phyloP scores from a whole-genome alignment of 1,284 basidiomycete genomes.

The Apiotrichum montevideense region DNA sequence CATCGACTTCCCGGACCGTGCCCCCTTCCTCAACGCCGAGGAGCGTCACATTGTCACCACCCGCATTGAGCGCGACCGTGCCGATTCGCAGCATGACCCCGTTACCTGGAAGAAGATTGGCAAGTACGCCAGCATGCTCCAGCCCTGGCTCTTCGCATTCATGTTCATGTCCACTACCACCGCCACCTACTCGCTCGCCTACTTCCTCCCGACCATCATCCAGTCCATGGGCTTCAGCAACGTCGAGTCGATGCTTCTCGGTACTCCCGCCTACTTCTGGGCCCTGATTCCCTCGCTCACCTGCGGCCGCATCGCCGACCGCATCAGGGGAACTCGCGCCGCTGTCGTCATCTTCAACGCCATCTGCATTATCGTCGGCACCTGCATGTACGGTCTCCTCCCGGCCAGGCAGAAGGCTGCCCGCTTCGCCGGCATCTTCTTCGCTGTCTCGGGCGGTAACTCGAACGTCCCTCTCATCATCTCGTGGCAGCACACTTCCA shows the following conservation, averaged over 20 bases:
- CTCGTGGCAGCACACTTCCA: conserved; percentile 45
- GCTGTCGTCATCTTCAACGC: conserved; percentile 1
- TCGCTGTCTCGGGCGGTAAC: conserved; percentile 37
- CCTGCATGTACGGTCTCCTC: conserved; percentile 4
- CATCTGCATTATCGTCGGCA: conserved; percentile 4
- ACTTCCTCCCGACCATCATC: conserved; percentile 47
- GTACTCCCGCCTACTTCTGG: conserved; percentile 46
- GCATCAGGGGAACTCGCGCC: conserved; percentile 3
- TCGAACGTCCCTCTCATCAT: conserved; percentile 36
- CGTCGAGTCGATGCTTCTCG: conserved; percentile 35
- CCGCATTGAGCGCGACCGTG: conserved; percentile 18
- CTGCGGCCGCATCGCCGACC: conserved; percentile 42
- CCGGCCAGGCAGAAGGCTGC: background rate
- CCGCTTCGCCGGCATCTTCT: conserved; percentile 13
- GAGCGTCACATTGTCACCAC: conserved; percentile 7
- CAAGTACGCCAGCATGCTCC: conserved; percentile 41
- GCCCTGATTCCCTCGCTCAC: conserved; percentile 40
- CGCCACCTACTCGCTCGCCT: conserved; percentile 22
- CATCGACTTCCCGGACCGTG: conserved; percentile 17
- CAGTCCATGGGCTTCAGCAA: conserved; percentile 41
- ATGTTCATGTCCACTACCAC: conserved; percentile 35
- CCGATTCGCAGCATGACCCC: conserved; percentile 45
- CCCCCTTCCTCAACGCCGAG: conserved; percentile 13
- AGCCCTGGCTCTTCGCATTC: conserved; percentile 48
- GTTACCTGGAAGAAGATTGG: conserved; percentile 42